Evolutionary conservation across 2,329 filamentous ascomycete species (phyloP), one percentile per base, ranked within the genome.

Genomic region (Beauveria asiatica): DNA sequence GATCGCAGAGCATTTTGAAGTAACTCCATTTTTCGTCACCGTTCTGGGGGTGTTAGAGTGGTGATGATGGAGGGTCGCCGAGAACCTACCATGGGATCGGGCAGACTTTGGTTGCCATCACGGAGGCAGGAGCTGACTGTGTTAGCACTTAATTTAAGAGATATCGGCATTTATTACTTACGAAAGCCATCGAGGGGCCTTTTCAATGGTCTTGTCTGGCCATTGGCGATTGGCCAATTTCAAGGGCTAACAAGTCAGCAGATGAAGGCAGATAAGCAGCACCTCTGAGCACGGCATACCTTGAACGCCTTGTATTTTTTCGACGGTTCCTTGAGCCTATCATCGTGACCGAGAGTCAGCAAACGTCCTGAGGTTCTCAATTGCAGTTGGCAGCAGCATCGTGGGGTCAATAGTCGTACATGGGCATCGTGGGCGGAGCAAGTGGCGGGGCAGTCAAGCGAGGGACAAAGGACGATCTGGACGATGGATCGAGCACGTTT

Each of bases 21-120:
- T 92, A 97, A 63, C 82, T 80, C 85, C 89, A 94, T 78, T 97
- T 97, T 80, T 97, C 92, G 53, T 96, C 90, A 66, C 91, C 91
- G 70, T 91, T 94, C 90, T 94, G 39, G 13, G 9, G 8, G 7
- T 50, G 51, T 65, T 59, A 66, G 42, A 27, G 17, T 8, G 39
- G 11, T 30, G 11, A 21, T 30, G 41, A 16, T 17, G 17, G 9
- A 42, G 50, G 39, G 57, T 45, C 46, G 53, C 23, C 21, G 21
- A 23, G 37, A 41, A 70, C 83, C 66, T 79, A 90, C 89, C 92
- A 97, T 97, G 64, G 93, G 92, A 73, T 96, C 90, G 39, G 90
- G 86, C 74, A 96, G 80, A 74, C 88, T 92, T 79, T 97, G 93
- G 80, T 97, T 97, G 61, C 92, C 93, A 79, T 97, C 93, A 69